Evolutionary conservation across 129 eudicot genomes (phyloP), one percentile per base, ranked within the genome.

Genomic region (Artemisia tridentata): DNA sequence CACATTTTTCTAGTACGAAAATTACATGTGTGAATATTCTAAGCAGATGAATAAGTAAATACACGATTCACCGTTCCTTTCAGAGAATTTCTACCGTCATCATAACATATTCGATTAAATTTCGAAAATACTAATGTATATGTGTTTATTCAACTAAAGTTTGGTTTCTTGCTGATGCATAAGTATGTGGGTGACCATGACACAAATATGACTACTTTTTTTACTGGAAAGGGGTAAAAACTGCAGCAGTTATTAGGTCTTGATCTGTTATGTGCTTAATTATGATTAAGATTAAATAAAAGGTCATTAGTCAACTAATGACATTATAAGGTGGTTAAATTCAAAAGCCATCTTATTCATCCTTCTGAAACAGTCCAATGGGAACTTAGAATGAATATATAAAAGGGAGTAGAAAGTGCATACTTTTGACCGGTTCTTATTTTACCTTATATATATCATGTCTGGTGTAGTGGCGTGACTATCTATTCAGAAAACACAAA

Each of bases 341-440:
- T 34, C 41, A 43, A 70, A 38, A 56, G 45, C 19, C 43, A 43
- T 43, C 31, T 14, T 59, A 54, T 7, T 11, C 56, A 51, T 57
- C 23, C 23, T 47, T 20, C 43, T 45, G 67, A 57, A 25, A 13
- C 45, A 65, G 66, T 43, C 75, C 75, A 57, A 71, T 55, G 66
- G 55, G 53, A 71, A 41, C 6, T 7, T 19, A 71, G 66, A 29
- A 56, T 15, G 23, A 57, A 71, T 57, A 71, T 21, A 57, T 21
- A 19, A 69, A 19, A 17, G 53, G 50, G 74, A 54, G 19, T 38
- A 56, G 45, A 57, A 71, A 49, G 21, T 43, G 65, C 63, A 18
- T 21, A 29, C 5, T 55, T 70, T 70, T 55, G 74, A 70, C 65
- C 13, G 3, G 8, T 56, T 70, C 74, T 54, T 12, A 57, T 2